A percentile compares a stretch with the other conserved stretches of the same genome.
Evolutionary conservation across 805 yeast species (phyloP).

Genomic region (Diddensiella santjacobensis): DNA sequence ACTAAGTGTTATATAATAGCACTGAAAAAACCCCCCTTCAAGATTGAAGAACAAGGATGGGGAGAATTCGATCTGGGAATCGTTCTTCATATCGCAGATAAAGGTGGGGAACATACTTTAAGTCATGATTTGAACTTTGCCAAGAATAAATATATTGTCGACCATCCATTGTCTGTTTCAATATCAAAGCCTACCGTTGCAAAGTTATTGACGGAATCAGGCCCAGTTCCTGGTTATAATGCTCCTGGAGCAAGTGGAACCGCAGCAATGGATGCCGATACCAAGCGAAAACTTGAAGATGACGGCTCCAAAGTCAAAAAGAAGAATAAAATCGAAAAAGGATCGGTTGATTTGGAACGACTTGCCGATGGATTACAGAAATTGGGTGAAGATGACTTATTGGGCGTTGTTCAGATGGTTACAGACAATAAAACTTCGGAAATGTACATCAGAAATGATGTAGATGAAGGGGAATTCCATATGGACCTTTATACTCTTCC

Average conservation of each 20-base stretch:
- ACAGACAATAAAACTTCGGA: constrained; percentile 93
- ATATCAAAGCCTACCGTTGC: constrained; percentile 68
- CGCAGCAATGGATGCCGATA: constrained; percentile 24
- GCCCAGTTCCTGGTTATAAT: constrained; percentile 62
- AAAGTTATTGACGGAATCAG: constrained; percentile 72
- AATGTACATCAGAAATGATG: constrained; percentile 92
- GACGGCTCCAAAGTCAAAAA: constrained; percentile 31
- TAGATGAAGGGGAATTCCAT: constrained; percentile 94
- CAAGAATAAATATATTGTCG: constrained; percentile 70
- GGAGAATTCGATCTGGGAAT: constrained; percentile 93
- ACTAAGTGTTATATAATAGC: constrained; percentile 34
- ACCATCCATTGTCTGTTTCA: constrained; percentile 75
- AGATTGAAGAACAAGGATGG: constrained; percentile 93
- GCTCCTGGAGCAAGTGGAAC: constrained; percentile 26
- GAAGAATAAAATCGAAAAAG: constrained; percentile 41
- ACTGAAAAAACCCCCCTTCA: constrained; percentile 78
- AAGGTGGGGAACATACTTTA: constrained; percentile 82
- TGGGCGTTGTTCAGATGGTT: constrained; percentile 95
- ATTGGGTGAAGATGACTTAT: constrained; percentile 84
- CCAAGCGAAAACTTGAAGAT: constrained; percentile 38
- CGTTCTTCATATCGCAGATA: constrained; percentile 70
- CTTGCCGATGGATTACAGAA: constrained; percentile 87
- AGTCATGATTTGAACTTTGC: constrained; percentile 86
- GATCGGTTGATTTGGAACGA: constrained; percentile 80
- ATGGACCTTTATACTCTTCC: constrained; percentile 94